Percentiles rank a stretch among this genome's conserved stretches.
phyloP scores from a whole-genome alignment of 139 green algal genomes.

The Chlamydomonas asymmetrica region DNA sequence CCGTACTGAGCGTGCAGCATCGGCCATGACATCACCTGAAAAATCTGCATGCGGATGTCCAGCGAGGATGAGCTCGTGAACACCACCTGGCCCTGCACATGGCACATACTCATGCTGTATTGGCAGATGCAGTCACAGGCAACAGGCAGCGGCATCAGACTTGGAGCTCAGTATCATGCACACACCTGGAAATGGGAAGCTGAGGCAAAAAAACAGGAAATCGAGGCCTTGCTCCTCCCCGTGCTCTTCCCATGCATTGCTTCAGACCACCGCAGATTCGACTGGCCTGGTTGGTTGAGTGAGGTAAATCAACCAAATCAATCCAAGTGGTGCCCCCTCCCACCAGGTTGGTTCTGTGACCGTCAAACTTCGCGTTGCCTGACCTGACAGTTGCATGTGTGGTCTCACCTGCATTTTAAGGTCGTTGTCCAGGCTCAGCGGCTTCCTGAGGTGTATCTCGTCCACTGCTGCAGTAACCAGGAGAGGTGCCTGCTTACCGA shows the following conservation, averaged over 20 bases:
- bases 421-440: slow-evolving; percentile 34
- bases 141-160: no score
- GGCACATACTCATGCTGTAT: no score
- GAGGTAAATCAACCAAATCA: no score
- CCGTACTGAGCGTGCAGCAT: background rate
- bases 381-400: no score
- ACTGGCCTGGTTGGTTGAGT: no score
- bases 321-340: no score
- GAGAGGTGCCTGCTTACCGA: slow-evolving; percentile 40
- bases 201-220: background rate
- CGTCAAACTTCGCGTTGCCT: no score
- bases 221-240: background rate
- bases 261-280: background rate
- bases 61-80: slow-evolving; percentile 76
- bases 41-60: slow-evolving; percentile 75
- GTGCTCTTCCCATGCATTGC: background rate
- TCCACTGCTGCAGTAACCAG: slow-evolving; percentile 80
- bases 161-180: background rate
- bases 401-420: no score
- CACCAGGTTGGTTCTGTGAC: no score
- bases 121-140: no score
- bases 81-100: slow-evolving; percentile 67
- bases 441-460: slow-evolving; percentile 54
- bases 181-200: background rate
- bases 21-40: slow-evolving; percentile 38